These are phyloP conservation scores for sunflower (Helianthus annuus) DNA, from an alignment of 129 eudicot species.

Conservation along the genomic window DNA sequence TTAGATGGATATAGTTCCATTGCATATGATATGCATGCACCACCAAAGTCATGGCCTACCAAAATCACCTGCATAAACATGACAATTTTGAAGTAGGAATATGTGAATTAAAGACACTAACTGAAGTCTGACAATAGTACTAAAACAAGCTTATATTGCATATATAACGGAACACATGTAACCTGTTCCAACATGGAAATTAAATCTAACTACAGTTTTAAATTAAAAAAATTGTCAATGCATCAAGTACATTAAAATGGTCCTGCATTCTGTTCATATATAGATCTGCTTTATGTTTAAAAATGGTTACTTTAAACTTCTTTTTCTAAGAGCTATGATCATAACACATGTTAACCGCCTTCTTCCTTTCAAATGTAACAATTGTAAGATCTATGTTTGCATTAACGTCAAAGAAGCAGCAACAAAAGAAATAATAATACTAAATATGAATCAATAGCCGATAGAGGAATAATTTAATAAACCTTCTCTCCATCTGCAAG, in stretches of 20 bases:
- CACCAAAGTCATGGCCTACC: conserved; percentile 98
- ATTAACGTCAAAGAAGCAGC: neutral
- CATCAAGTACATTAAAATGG: conserved; percentile 22
- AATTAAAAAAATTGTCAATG: neutral
- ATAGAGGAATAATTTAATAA: conserved; percentile 17
- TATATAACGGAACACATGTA: neutral
- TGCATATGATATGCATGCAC: conserved; percentile 85
- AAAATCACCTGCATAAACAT: conserved; percentile 67
- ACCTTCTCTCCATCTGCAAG: conserved; percentile 92
- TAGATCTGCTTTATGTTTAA: conserved; percentile 10
- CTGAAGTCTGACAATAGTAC: neutral
- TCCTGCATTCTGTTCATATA: conserved; percentile 15
- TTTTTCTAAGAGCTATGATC: conserved; percentile 2
- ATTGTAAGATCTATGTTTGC: too few relatives aligned
- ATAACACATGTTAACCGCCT: neutral
- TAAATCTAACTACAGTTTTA: neutral
- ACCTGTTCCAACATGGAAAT: conserved; percentile 5
- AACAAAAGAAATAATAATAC: neutral
- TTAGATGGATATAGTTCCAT: conserved; percentile 81
- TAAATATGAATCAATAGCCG: neutral
- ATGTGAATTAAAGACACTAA: conserved; percentile 8
- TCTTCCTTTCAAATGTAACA: conserved; percentile 5
- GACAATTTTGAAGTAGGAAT: neutral
- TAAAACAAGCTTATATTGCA: conserved; percentile 1
- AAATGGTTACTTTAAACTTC: neutral